A percentile compares a stretch with the other conserved stretches of the same genome.
Evolutionary conservation across 2,329 filamentous ascomycete species (phyloP).

Genomic region (Huntiella savannae): DNA sequence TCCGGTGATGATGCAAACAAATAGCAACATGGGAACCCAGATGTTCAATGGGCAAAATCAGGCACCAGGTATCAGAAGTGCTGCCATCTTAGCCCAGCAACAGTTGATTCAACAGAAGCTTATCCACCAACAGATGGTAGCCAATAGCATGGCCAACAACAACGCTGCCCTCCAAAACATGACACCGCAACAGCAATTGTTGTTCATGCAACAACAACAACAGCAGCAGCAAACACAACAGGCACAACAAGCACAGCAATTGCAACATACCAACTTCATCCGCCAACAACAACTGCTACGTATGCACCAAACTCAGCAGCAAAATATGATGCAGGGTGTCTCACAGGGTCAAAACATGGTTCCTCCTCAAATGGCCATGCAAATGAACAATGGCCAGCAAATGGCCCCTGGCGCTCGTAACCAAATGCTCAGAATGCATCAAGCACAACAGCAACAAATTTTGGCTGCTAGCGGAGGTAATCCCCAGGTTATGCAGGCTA

Average conservation of each 20-base stretch:
- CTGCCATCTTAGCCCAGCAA: conserved; percentile 23
- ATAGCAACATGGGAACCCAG: conserved; percentile 25
- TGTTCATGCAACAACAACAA: conserved; percentile 14
- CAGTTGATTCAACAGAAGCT: conserved; percentile 26
- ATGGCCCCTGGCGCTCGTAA: conserved; percentile 11
- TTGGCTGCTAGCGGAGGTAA: conserved; percentile 12
- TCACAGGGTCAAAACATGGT: neutral
- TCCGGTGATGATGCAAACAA: conserved; percentile 36
- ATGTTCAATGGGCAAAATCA: conserved; percentile 2
- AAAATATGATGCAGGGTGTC: conserved; percentile 8
- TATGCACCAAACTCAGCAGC: conserved; percentile 15
- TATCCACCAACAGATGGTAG: conserved; percentile 24
- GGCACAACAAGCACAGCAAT: conserved; percentile 14
- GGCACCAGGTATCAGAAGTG: conserved; percentile 14
- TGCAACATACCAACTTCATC: conserved; percentile 13
- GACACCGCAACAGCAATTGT: conserved; percentile 19
- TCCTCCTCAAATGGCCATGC: neutral
- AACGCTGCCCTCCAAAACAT: conserved; percentile 16
- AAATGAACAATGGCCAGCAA: neutral
- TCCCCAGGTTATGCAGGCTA: conserved; percentile 19
- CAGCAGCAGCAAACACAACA: conserved; percentile 20
- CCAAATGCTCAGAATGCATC: neutral
- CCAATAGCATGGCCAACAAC: conserved; percentile 20
- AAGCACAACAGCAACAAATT: neutral
- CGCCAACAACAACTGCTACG: neutral